Conservation (phyloP, 2,329 filamentous ascomycete species). For the Fusarium sp. region DNA sequence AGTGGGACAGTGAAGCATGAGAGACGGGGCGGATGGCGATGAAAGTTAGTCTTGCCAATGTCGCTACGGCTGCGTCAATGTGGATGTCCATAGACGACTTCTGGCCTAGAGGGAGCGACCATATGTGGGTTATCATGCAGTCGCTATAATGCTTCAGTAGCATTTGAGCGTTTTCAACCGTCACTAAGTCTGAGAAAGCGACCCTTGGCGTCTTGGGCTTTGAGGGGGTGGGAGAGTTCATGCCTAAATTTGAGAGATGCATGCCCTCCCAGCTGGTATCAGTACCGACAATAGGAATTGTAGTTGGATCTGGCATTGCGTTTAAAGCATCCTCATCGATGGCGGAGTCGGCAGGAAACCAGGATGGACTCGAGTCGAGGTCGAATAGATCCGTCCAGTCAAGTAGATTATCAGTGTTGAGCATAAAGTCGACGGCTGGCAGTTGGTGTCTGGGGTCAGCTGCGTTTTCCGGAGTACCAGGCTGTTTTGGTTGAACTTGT, state of each 20-base stretch:
- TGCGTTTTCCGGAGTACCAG: not conserved
- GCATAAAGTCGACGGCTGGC: not conserved
- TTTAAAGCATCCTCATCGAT: not conserved
- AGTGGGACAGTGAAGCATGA: not conserved
- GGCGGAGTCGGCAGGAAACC: not conserved
- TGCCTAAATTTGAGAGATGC: not conserved
- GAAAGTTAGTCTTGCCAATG: not conserved
- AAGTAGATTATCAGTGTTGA: not conserved
- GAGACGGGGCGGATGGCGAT: not conserved
- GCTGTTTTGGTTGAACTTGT: not conserved
- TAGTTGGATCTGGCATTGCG: not conserved
- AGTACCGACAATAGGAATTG: not conserved
- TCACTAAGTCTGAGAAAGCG: not conserved
- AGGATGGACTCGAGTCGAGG: not conserved
- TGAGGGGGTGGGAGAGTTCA: not conserved
- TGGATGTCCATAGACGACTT: not conserved
- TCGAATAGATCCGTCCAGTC: conserved; percentile 22
- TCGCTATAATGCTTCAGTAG: not conserved
- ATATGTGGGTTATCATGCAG: not conserved
- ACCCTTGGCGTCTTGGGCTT: not conserved
- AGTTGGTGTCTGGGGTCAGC: not conserved
- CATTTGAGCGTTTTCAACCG: not conserved
- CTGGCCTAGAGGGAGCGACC: not conserved
- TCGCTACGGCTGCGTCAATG: not conserved
- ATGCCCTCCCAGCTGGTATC: not conserved